Percentiles rank a stretch among this genome's conserved stretches.
Conservation (phyloP, 2,329 filamentous ascomycete species). For the Xylaria digitata region DNA sequence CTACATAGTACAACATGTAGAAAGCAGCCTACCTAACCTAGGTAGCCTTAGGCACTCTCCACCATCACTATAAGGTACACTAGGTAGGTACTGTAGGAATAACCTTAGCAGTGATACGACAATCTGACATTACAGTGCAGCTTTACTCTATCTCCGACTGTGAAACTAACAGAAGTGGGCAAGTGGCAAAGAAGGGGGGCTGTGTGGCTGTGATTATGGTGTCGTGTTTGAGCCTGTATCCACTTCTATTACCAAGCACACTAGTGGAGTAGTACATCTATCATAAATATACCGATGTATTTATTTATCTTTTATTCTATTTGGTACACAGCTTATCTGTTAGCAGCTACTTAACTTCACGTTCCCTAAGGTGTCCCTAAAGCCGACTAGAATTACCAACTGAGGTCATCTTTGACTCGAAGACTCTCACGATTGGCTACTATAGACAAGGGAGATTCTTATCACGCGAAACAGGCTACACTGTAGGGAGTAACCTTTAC, state of each 20-base stretch:
- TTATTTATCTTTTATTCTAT: neutral
- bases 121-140: neutral
- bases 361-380: neutral
- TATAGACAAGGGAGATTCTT: conserved; percentile 6
- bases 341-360: neutral
- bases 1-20: no score
- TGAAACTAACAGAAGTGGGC: conserved; percentile 15
- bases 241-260: conserved; percentile 4
- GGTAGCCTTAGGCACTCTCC: neutral
- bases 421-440: conserved; percentile 26
- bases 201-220: conserved; percentile 37
- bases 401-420: conserved; percentile 29
- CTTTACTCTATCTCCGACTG: neutral
- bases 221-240: conserved; percentile 35
- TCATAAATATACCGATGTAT: neutral
- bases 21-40: no score
- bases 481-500: neutral
- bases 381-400: conserved; percentile 12
- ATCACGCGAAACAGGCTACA: neutral
- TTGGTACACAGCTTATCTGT: neutral
- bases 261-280: neutral
- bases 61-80: neutral
- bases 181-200: conserved; percentile 37
- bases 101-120: neutral
- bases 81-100: neutral